Evolutionary conservation across 2,329 filamentous ascomycete species (phyloP).

Genomic region (Penicillium sp.): DNA sequence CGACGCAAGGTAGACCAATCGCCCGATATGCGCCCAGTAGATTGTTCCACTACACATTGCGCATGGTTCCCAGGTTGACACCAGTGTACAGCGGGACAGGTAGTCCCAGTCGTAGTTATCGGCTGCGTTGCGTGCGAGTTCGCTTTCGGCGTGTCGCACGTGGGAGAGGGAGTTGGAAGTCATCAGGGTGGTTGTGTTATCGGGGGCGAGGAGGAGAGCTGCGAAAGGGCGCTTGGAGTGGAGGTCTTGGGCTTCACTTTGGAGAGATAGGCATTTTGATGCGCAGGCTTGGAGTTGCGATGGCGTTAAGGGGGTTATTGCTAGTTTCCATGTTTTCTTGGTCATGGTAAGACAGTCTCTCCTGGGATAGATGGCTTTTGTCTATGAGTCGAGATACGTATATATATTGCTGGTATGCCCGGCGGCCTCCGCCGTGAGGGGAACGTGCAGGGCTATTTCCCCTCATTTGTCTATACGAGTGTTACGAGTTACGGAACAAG

Average conservation of each 20-base stretch:
- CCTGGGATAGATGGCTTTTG: not conserved
- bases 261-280: conserved; percentile 42
- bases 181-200: conserved; percentile 51
- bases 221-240: conserved; percentile 54
- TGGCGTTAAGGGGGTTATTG: conserved; percentile 31
- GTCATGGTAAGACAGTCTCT: not conserved
- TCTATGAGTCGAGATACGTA: not conserved
- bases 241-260: conserved; percentile 43
- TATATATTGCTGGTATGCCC: not conserved
- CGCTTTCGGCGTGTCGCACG: conserved; percentile 55
- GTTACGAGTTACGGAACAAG: not conserved
- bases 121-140: conserved; percentile 51
- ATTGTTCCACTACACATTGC: conserved; percentile 54
- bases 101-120: conserved; percentile 51
- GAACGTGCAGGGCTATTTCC: not conserved
- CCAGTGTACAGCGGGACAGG: conserved; percentile 51
- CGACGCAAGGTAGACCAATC: conserved; percentile 53
- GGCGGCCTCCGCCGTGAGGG: conserved; percentile 20
- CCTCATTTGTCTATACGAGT: conserved; percentile 3
- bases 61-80: conserved; percentile 58
- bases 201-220: conserved; percentile 50
- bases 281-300: conserved; percentile 44
- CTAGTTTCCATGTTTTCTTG: not conserved
- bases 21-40: conserved; percentile 56
- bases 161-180: conserved; percentile 54